Percentiles rank a stretch among this genome's conserved stretches.
Conservation (phyloP, 176 grass and related monocot genomes). For the Oryza rufipogon region DNA sequence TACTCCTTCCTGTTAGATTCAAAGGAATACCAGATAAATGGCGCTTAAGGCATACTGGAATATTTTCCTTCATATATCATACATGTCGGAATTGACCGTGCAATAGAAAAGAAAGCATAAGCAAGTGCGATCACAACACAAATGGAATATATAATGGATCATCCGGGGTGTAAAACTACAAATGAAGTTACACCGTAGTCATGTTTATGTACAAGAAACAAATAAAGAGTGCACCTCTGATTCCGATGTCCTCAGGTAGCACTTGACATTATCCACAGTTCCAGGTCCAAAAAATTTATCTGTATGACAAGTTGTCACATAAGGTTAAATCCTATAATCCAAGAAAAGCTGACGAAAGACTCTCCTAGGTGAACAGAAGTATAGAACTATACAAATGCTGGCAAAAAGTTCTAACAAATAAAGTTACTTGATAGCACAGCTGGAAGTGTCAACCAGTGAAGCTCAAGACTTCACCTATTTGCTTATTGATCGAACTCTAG, state of each 20-base stretch:
- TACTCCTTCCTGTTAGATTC: conserved; percentile 60
- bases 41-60: neutral
- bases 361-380: neutral
- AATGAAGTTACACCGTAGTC: neutral
- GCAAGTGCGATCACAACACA: conserved; percentile 16
- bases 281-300: conserved; percentile 87
- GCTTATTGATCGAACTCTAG: neutral
- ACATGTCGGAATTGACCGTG: neutral
- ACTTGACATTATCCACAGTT: conserved; percentile 93
- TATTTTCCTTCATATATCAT: conserved; percentile 30
- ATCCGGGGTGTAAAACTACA: neutral
- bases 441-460: neutral
- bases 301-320: conserved; percentile 45
- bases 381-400: conserved; percentile 13
- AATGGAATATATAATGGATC: conserved; percentile 22
- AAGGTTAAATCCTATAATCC: neutral
- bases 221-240: conserved; percentile 63
- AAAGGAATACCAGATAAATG: conserved; percentile 30
- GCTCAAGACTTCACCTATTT: neutral
- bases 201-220: conserved; percentile 28
- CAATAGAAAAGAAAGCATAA: conserved; percentile 9
- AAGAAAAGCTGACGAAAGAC: neutral
- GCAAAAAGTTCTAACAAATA: neutral
- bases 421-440: neutral
- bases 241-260: conserved; percentile 70